These are phyloP conservation scores for sunflower (Helianthus annuus) DNA, from an alignment of 129 eudicot species.

Conservation along the genomic window HanXRQr2.0-SUNRISE NC_035437.2:112129278-112129777, in stretches of 20 bases:
- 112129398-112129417: conserved; percentile 9
- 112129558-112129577: conserved; percentile 8
- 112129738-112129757: conserved; percentile 14
- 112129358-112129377: not conserved
- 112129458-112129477: conserved; percentile 80
- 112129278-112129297: not conserved
- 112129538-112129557: conserved; percentile 6
- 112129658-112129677: conserved; percentile 89
- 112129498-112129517: conserved; percentile 93
- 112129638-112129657: conserved; percentile 98
- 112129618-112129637: conserved; percentile 88
- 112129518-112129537: conserved; percentile 95
- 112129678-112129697: conserved; percentile 88
- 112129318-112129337: conserved; percentile 4
- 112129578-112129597: not conserved
- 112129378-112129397: not conserved
- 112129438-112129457: conserved; percentile 97
- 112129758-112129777: conserved; percentile 6
- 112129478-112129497: conserved; percentile 92
- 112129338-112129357: not conserved
- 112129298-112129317: not conserved
- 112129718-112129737: conserved; percentile 1
- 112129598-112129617: conserved; percentile 23
- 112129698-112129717: conserved; percentile 17
- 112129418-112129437: conserved; percentile 95